These are phyloP conservation scores for Nevesoporus exiguus DNA, from an alignment of 768 basidiomycete genomes.

Conservation along the genomic window DNA sequence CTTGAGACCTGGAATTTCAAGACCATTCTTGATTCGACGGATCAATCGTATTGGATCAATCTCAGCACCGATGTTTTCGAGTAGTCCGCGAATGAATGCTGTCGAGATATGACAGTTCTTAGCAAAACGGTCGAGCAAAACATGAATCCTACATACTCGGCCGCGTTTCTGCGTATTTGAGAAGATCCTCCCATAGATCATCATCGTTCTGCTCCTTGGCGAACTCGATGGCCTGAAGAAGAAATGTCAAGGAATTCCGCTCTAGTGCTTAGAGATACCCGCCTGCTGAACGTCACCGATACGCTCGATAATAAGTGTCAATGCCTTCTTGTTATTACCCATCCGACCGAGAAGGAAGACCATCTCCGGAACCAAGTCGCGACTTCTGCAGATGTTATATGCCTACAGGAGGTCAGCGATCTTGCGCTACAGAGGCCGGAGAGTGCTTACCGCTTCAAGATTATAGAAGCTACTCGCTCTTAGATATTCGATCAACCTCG, in stretches of 20 bases:
- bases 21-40: slow-evolving; percentile 89
- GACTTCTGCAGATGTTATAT: slow-evolving; percentile 78
- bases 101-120: not conserved
- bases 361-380: slow-evolving; percentile 92
- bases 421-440: not conserved
- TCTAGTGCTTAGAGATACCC: slow-evolving; percentile 19
- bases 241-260: not conserved
- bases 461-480: slow-evolving; percentile 90
- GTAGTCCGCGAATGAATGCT: slow-evolving; percentile 92
- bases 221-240: slow-evolving; percentile 85
- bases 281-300: slow-evolving; percentile 90
- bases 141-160: slow-evolving; percentile 53
- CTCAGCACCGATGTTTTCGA: slow-evolving; percentile 95
- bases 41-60: slow-evolving; percentile 95
- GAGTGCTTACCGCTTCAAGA: slow-evolving; percentile 63
- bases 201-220: slow-evolving; percentile 96
- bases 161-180: slow-evolving; percentile 90
- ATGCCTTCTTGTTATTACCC: slow-evolving; percentile 95
- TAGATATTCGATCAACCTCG: slow-evolving; percentile 83
- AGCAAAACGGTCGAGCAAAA: not conserved
- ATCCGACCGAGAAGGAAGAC: slow-evolving; percentile 95
- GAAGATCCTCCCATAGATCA: slow-evolving; percentile 96
- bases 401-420: slow-evolving; percentile 47
- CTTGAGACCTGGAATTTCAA: slow-evolving; percentile 95
- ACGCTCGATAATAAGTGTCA: slow-evolving; percentile 92